A percentile compares a stretch with the other conserved stretches of the same genome.
These are phyloP conservation scores for Geotrichum aggregatum DNA, from an alignment of 1,139 yeast species.

Conservation along the genomic window DNA sequence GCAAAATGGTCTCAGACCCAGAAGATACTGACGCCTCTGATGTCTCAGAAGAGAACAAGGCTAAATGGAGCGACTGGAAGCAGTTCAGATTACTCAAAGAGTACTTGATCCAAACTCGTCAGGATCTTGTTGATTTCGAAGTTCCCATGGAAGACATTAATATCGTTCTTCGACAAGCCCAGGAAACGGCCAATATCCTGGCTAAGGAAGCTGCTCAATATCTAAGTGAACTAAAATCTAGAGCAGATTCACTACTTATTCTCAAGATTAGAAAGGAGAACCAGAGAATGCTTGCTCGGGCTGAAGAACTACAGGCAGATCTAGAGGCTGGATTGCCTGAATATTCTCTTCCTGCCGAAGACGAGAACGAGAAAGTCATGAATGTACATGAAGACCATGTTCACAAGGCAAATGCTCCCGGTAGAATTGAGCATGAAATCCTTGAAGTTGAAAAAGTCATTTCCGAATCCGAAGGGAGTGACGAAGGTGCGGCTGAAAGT, in stretches of 20 bases:
- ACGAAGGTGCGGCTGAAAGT: neutral
- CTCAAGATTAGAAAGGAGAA: slow-evolving; percentile 40
- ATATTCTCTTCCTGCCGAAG: slow-evolving; percentile 5
- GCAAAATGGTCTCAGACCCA: slow-evolving; percentile 30
- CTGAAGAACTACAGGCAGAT: slow-evolving; percentile 25
- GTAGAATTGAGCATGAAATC: neutral
- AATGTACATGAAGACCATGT: slow-evolving; percentile 6
- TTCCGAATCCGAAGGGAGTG: neutral
- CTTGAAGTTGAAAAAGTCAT: neutral
- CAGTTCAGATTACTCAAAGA: slow-evolving; percentile 58
- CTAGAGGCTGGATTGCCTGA: slow-evolving; percentile 24
- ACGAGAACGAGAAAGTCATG: slow-evolving; percentile 15
- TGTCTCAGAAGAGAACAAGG: slow-evolving; percentile 43
- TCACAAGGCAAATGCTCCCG: no score
- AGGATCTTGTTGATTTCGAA: slow-evolving; percentile 49
- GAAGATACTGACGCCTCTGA: slow-evolving; percentile 28
- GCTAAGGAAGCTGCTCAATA: slow-evolving; percentile 68
- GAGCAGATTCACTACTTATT: slow-evolving; percentile 79
- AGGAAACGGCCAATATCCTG: slow-evolving; percentile 56
- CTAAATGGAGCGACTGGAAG: slow-evolving; percentile 64
- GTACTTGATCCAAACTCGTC: slow-evolving; percentile 52
- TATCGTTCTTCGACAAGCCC: slow-evolving; percentile 52
- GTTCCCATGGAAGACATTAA: slow-evolving; percentile 51
- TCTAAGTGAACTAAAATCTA: slow-evolving; percentile 67
- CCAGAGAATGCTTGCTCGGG: slow-evolving; percentile 12